Base-by-base conservation (phyloP, 75 land plant species). In the Selaginella moellendorffii region DNA sequence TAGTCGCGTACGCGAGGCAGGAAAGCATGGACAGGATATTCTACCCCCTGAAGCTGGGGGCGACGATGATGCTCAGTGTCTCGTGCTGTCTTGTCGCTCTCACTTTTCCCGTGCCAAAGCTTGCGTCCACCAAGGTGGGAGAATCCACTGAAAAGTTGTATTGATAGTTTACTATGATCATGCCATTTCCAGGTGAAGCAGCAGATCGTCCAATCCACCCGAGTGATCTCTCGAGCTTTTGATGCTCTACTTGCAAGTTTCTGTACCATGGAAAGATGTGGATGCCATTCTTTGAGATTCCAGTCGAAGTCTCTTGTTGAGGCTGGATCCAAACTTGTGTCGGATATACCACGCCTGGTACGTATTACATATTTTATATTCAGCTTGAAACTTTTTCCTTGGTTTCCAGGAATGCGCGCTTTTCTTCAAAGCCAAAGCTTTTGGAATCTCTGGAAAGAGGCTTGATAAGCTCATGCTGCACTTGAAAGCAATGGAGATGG, bases 41-140 rank as follows among this genome's bases (percentile, higher is more conserved):
- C 68, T 85, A 77, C 36, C 82, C 83, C 0, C 27, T 80, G 0
- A 80, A 67, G n/a, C 77, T 81, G 10, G 86, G 75, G 0, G 75
- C 72, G 0, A 83, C 77, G 54, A 79, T 84, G n/a, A 72, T 66
- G 0, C 27, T 86, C 25, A 86, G 90, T 0, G 78, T 69, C 18
- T 52, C 63, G 28, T 83, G 87, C 24, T 70, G 74, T 12, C 30
- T 83, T 17, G 1, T 81, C 19, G 87, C 90, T n/a, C n/a, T 79
- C 27, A 2, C 79, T 20, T 24, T 83, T 8, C 90, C 90, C 0
- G 68, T 63, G 24, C 90, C 87, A n/a, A 26, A 76, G 14, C 72
- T 86, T 0, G 86, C 90, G 25, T 72, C 10, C 53, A 30, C 1
- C 20, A 63, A 83, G 86, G 90, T 86, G 36, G 46, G 14, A 36